phyloP scores from a whole-genome alignment of 2,329 filamentous ascomycete genomes.

The Penicillium sclerotiorum region DNA sequence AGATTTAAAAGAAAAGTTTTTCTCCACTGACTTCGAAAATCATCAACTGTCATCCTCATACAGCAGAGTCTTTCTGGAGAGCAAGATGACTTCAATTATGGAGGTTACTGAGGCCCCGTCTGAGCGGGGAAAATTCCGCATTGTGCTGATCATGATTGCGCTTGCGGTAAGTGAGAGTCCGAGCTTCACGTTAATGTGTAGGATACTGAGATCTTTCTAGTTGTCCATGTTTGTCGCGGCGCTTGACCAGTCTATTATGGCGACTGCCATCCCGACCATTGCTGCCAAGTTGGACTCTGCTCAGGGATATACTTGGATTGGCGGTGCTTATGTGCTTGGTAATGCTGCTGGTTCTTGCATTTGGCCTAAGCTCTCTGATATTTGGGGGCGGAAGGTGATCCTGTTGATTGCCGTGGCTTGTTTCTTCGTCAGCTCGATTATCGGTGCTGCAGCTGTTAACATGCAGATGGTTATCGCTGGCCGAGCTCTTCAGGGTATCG shows the following conservation, averaged over 20 bases:
- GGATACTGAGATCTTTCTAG: slow-evolving; percentile 17
- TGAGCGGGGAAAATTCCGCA: slow-evolving; percentile 24
- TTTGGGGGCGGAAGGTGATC: slow-evolving; percentile 61
- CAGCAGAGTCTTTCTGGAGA: not conserved
- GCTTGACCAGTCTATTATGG: slow-evolving; percentile 58
- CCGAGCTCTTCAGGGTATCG: slow-evolving; percentile 57
- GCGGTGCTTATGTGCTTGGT: slow-evolving; percentile 70
- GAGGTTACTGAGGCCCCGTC: slow-evolving; percentile 16
- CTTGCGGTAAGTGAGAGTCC: slow-evolving; percentile 25
- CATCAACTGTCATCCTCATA: too few relatives aligned
- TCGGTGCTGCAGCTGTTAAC: slow-evolving; percentile 52
- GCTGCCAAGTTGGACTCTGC: slow-evolving; percentile 65
- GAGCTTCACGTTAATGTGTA: not conserved
- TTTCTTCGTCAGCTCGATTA: slow-evolving; percentile 54
- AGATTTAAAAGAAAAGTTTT: not conserved
- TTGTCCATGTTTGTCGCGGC: slow-evolving; percentile 39
- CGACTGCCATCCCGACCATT: slow-evolving; percentile 64
- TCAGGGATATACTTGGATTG: slow-evolving; percentile 76
- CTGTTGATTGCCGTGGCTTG: slow-evolving; percentile 51
- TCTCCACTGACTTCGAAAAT: too few relatives aligned
- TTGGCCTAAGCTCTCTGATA: slow-evolving; percentile 67
- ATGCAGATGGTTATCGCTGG: slow-evolving; percentile 58
- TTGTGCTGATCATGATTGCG: slow-evolving; percentile 30
- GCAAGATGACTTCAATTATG: slow-evolving; percentile 17
- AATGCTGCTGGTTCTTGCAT: slow-evolving; percentile 68